Evolutionary conservation across 108 stramenopile genomes (phyloP).

Genomic region (Nitzschia sp.): DNA sequence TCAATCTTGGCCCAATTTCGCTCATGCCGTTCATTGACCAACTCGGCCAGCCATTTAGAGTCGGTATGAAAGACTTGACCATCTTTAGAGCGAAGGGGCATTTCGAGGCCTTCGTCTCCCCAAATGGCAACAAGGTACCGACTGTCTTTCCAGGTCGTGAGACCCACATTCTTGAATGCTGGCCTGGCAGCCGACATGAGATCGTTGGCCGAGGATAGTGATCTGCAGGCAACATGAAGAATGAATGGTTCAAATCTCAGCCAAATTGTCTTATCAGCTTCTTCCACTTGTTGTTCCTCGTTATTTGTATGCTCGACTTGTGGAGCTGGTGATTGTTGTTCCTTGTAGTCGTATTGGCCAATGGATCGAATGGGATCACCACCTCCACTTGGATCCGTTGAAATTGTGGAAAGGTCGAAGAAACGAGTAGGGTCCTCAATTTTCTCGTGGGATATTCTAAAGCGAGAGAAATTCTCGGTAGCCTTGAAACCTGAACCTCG

Average conservation of each 20-base stretch:
- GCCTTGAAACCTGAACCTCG: conserved; percentile 80
- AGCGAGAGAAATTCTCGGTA: conserved; percentile 52
- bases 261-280: conserved; percentile 50
- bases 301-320: conserved; percentile 10
- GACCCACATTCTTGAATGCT: conserved; percentile 85
- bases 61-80: conserved; percentile 23
- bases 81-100: conserved; percentile 61
- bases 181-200: conserved; percentile 81
- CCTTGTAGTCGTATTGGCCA: conserved; percentile 72
- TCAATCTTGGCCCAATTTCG: conserved; percentile 87
- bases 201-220: conserved; percentile 60
- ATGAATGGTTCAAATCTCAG: conserved; percentile 87
- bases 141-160: conserved; percentile 77
- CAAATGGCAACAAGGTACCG: conserved; percentile 78
- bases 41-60: conserved; percentile 57
- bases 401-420: conserved; percentile 68
- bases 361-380: conserved; percentile 74
- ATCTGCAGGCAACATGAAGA: conserved; percentile 81
- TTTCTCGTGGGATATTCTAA: conserved; percentile 73
- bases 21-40: conserved; percentile 81
- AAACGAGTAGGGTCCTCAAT: conserved; percentile 62
- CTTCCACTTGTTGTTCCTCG: conserved; percentile 10
- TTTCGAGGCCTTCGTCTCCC: conserved; percentile 91
- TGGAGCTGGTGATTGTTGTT: conserved; percentile 23
- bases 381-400: conserved; percentile 67